These are phyloP conservation scores for Daldinia bambusicola DNA, from an alignment of 495 filamentous ascomycete genomes.

Conservation along the genomic window DNA sequence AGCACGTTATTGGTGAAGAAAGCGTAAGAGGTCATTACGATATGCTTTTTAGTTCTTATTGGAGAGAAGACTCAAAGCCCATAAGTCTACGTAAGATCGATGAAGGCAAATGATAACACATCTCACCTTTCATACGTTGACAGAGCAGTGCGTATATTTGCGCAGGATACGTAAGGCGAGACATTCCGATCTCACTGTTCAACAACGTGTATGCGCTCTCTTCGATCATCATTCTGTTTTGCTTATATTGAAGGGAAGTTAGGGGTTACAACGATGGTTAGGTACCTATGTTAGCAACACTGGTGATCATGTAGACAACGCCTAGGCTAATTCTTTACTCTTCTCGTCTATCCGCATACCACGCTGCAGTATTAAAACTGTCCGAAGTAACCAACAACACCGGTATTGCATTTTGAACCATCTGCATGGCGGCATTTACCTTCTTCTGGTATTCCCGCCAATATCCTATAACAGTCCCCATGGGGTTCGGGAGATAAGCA, in stretches of 20 bases:
- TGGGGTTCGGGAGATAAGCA: conserved; percentile 36
- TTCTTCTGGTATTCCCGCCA: conserved; percentile 17
- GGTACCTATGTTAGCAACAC: neutral
- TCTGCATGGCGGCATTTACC: conserved; percentile 34
- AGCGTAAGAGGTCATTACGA: conserved; percentile 17
- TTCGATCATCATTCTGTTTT: conserved; percentile 14
- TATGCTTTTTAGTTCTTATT: conserved; percentile 23
- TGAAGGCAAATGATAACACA: conserved; percentile 19
- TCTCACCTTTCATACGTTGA: conserved; percentile 26
- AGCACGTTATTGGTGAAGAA: neutral
- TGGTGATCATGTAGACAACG: neutral
- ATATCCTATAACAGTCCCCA: conserved; percentile 27
- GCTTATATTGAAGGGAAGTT: conserved; percentile 16
- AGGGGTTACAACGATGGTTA: neutral
- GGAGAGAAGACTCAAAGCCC: conserved; percentile 25
- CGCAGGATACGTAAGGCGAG: neutral
- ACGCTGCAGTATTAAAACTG: conserved; percentile 6
- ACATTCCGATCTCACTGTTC: conserved; percentile 12
- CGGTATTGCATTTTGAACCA: conserved; percentile 31
- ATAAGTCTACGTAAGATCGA: conserved; percentile 9
- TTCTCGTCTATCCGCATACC: conserved; percentile 21
- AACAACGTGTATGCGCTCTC: conserved; percentile 2
- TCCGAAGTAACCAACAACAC: conserved; percentile 25
- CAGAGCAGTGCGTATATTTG: neutral
- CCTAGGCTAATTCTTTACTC: conserved; percentile 3